Evolutionary conservation across 2,329 filamentous ascomycete species (phyloP).

Genomic region (Cordyceps javanica): DNA sequence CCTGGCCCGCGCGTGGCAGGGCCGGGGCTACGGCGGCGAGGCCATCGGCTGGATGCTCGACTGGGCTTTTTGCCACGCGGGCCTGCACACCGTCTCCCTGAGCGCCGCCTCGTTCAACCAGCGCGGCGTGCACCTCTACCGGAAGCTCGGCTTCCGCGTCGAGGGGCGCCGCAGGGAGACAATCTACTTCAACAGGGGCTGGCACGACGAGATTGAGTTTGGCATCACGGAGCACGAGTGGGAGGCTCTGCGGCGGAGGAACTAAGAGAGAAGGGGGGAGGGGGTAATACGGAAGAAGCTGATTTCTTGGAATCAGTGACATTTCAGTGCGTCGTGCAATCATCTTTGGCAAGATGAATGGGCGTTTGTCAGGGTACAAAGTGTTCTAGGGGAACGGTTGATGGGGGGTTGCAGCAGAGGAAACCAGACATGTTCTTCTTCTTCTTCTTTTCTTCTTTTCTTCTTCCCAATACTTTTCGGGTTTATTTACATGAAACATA

Average conservation of each 20-base stretch:
- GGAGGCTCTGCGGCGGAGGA: slow-evolving; percentile 16
- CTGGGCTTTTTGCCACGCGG: slow-evolving; percentile 37
- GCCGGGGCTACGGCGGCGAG: slow-evolving; percentile 38
- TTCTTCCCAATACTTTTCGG: too few species aligned
- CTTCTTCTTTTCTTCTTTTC: neutral
- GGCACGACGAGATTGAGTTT: slow-evolving; percentile 27
- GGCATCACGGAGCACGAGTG: slow-evolving; percentile 34
- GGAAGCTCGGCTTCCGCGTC: slow-evolving; percentile 36
- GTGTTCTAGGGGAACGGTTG: neutral
- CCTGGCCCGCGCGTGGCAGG: slow-evolving; percentile 29
- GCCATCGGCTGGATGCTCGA: slow-evolving; percentile 40
- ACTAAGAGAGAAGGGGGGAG: neutral
- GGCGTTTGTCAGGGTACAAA: too few species aligned
- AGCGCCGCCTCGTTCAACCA: slow-evolving; percentile 36
- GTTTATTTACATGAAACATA: neutral
- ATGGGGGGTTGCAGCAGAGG: neutral
- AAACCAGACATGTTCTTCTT: neutral
- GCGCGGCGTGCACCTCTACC: slow-evolving; percentile 35
- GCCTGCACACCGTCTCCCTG: slow-evolving; percentile 38
- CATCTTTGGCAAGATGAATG: too few species aligned
- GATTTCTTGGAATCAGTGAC: too few species aligned
- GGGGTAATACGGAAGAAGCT: too few species aligned
- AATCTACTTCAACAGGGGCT: slow-evolving; percentile 33
- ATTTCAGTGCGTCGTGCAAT: neutral
- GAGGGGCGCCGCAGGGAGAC: slow-evolving; percentile 33